Conservation (phyloP, 495 filamentous ascomycete species). For the Choiromyces venosus region DNA sequence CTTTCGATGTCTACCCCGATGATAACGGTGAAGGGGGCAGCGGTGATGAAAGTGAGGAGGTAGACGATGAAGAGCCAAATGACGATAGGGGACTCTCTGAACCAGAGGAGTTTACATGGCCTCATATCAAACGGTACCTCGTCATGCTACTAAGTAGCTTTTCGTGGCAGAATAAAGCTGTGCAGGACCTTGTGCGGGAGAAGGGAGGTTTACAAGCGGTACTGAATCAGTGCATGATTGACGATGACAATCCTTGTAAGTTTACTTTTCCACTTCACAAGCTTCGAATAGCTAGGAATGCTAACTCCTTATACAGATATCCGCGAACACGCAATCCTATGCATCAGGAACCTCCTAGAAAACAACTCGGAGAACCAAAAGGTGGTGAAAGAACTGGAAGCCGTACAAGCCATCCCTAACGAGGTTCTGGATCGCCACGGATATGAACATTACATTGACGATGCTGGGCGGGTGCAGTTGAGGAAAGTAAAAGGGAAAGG, state of each 20-base stretch:
- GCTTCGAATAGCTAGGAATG: neutral
- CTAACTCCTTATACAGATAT: slow-evolving; percentile 48
- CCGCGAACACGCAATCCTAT: slow-evolving; percentile 72
- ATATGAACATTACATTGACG: slow-evolving; percentile 53
- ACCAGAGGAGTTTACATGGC: slow-evolving; percentile 43
- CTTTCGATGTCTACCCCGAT: slow-evolving; percentile 31
- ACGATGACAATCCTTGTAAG: slow-evolving; percentile 43
- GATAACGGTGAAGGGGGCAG: slow-evolving; percentile 17
- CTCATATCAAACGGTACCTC: slow-evolving; percentile 41
- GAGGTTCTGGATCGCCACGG: slow-evolving; percentile 52
- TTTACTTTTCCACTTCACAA: neutral
- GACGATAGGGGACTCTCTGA: slow-evolving; percentile 39
- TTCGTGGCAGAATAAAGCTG: slow-evolving; percentile 38
- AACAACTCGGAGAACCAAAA: slow-evolving; percentile 61
- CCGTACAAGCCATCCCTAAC: slow-evolving; percentile 50
- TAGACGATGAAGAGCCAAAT: slow-evolving; percentile 34
- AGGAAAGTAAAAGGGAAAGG: slow-evolving; percentile 27
- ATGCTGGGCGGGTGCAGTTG: slow-evolving; percentile 47
- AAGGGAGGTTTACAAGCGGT: slow-evolving; percentile 35
- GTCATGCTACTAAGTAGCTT: slow-evolving; percentile 35
- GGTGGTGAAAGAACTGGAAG: slow-evolving; percentile 56
- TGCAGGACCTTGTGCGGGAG: slow-evolving; percentile 39
- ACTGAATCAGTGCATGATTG: slow-evolving; percentile 42
- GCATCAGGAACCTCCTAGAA: slow-evolving; percentile 64
- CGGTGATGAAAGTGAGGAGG: slow-evolving; percentile 26